Evolutionary conservation across 805 yeast genomes (phyloP).

Genomic region (Pichia kluyveri): DNA sequence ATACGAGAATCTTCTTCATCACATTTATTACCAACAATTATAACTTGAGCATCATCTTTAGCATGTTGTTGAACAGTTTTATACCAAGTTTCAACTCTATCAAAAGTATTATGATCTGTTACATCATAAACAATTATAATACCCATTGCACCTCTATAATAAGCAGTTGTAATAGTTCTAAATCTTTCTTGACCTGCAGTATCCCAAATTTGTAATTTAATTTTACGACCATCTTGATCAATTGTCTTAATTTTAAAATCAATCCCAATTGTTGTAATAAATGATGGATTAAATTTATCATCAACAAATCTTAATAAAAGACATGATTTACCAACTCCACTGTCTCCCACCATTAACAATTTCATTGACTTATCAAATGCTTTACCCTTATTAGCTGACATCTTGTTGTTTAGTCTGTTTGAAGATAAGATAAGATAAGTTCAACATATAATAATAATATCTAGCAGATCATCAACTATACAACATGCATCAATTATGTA

Average conservation of each 20-base stretch:
- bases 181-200: conserved; percentile 97
- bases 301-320: conserved; percentile 86
- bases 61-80: conserved; percentile 95
- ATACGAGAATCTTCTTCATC: conserved; percentile 86
- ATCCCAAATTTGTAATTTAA: conserved; percentile 95
- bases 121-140: conserved; percentile 78
- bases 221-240: conserved; percentile 84
- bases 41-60: conserved; percentile 87
- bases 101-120: conserved; percentile 84
- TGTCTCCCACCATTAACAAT: conserved; percentile 87
- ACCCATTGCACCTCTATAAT: conserved; percentile 86
- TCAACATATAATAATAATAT: too few relatives aligned
- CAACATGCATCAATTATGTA: too few relatives aligned
- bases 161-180: conserved; percentile 89
- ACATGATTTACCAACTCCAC: conserved; percentile 85
- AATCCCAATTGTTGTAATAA: conserved; percentile 95
- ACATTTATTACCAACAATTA: conserved; percentile 91
- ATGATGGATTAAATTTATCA: conserved; percentile 92
- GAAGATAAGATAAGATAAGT: background rate
- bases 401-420: conserved; percentile 9
- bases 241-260: conserved; percentile 96
- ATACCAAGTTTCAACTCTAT: conserved; percentile 90
- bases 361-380: conserved; percentile 88
- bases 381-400: conserved; percentile 53
- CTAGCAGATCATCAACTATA: too few relatives aligned